Conservation (phyloP, 2,329 filamentous ascomycete genomes). For the Penicillium sp. region DNA sequence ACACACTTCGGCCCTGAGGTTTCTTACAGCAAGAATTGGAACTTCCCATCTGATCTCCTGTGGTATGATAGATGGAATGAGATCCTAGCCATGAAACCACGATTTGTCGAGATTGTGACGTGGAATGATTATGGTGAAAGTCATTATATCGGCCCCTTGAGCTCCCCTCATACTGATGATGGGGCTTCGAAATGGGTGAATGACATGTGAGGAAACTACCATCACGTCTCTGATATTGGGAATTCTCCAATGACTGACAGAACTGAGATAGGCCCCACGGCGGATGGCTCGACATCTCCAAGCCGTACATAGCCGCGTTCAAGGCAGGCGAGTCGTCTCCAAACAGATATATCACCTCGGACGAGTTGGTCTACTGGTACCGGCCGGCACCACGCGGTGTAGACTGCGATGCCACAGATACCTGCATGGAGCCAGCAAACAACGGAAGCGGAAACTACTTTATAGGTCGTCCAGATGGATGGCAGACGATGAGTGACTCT, state of each 20-base stretch:
- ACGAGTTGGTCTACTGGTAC: constrained; percentile 56
- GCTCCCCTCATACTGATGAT: constrained; percentile 38
- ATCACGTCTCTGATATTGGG: too few species aligned
- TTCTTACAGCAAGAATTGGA: constrained; percentile 52
- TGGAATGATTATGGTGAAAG: constrained; percentile 56
- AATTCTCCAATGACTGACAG: not conserved
- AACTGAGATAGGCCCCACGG: constrained; percentile 44
- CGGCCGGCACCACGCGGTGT: constrained; percentile 48
- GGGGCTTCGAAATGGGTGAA: constrained; percentile 49
- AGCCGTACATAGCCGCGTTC: constrained; percentile 53
- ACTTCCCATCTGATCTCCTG: constrained; percentile 45
- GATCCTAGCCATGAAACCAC: constrained; percentile 45
- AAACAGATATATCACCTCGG: constrained; percentile 43
- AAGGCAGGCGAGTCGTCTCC: constrained; percentile 44
- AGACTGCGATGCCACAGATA: constrained; percentile 53
- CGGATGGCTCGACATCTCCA: constrained; percentile 53
- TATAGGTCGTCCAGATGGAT: constrained; percentile 50
- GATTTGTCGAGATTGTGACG: constrained; percentile 49
- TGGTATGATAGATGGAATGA: constrained; percentile 46
- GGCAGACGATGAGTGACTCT: constrained; percentile 49
- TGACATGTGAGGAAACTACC: constrained; percentile 40
- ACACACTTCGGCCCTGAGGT: constrained; percentile 49
- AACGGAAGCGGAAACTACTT: constrained; percentile 53
- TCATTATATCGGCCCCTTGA: constrained; percentile 51
- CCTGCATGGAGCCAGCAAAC: constrained; percentile 46